These are phyloP conservation scores for Malbranchea cinnamomea DNA, from an alignment of 2,329 filamentous ascomycete species.

Conservation along the genomic window DNA sequence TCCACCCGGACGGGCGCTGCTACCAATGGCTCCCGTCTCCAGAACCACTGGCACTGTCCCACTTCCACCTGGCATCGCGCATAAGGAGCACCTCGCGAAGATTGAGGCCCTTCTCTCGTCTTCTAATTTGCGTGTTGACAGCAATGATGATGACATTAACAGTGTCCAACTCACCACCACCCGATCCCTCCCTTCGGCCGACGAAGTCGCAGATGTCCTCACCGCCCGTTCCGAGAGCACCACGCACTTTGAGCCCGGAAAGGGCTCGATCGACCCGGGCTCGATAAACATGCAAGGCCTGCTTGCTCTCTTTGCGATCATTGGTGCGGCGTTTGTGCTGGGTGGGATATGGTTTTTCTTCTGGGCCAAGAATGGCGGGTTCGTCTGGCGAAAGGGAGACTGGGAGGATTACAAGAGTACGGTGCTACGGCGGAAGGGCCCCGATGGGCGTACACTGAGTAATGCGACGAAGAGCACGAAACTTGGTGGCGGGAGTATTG, in stretches of 20 bases:
- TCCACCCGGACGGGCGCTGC: no score
- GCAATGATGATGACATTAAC: no score
- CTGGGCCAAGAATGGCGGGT: slow-evolving; percentile 92
- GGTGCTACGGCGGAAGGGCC: slow-evolving; percentile 73
- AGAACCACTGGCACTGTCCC: no score
- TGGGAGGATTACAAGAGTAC: slow-evolving; percentile 99
- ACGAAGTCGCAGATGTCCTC: slow-evolving; percentile 17
- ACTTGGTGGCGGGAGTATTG: slow-evolving; percentile 69
- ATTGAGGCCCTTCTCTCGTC: no score
- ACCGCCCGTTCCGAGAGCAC: slow-evolving; percentile 15
- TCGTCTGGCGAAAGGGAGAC: slow-evolving; percentile 68
- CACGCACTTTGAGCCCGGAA: slow-evolving; percentile 13
- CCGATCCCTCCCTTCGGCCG: slow-evolving; percentile 5
- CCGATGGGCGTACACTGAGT: slow-evolving; percentile 72
- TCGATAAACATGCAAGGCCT: slow-evolving; percentile 44
- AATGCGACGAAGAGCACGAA: slow-evolving; percentile 70
- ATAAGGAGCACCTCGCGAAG: no score
- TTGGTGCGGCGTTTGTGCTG: slow-evolving; percentile 62
- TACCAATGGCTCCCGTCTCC: no score
- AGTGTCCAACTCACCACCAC: background rate
- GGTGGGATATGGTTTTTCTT: slow-evolving; percentile 94
- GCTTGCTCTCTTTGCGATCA: slow-evolving; percentile 71
- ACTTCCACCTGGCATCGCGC: no score
- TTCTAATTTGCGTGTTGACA: no score
- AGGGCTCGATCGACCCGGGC: slow-evolving; percentile 26